Conservation (phyloP, 1,139 yeast genomes). For the Pichia sp. region DNA sequence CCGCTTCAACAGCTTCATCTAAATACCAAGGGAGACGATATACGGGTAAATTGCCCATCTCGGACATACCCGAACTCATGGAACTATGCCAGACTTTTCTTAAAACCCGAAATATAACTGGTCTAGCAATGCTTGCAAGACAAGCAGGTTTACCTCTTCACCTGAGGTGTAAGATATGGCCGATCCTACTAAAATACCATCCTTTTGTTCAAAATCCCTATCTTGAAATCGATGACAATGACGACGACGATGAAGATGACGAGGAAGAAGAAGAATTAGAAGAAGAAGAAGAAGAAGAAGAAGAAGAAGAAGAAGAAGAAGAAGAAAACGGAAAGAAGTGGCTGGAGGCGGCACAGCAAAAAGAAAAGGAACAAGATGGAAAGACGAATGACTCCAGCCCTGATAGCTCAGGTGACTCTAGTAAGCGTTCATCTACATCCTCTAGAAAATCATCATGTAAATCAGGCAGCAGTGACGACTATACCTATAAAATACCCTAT, state of each 20-base stretch:
- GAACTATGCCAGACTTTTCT: conserved; percentile 38
- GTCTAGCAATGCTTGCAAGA: conserved; percentile 74
- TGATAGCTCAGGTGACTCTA: neutral
- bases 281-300: conserved; percentile 17
- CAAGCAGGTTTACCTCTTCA: conserved; percentile 85
- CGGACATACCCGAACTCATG: conserved; percentile 31
- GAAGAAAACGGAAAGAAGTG: conserved; percentile 14
- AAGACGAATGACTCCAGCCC: neutral
- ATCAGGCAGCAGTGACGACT: conserved; percentile 4
- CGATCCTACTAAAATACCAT: conserved; percentile 71
- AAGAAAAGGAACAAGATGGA: neutral
- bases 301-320: neutral
- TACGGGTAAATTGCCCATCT: conserved; percentile 31
- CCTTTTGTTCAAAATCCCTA: conserved; percentile 78
- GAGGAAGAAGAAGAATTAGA: conserved; percentile 20
- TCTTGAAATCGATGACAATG: conserved; percentile 21
- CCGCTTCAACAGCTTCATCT: conserved; percentile 18
- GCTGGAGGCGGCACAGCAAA: neutral
- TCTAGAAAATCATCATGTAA: neutral
- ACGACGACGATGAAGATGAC: conserved; percentile 19
- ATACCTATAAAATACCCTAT: conserved; percentile 27
- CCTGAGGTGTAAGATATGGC: conserved; percentile 79
- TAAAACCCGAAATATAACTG: conserved; percentile 52
- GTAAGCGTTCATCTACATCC: neutral
- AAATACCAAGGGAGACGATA: conserved; percentile 25